Evolutionary conservation across 352 stramenopile species (phyloP), one percentile per base, ranked within the genome.

Genomic region (Globisporangium splendens): DNA sequence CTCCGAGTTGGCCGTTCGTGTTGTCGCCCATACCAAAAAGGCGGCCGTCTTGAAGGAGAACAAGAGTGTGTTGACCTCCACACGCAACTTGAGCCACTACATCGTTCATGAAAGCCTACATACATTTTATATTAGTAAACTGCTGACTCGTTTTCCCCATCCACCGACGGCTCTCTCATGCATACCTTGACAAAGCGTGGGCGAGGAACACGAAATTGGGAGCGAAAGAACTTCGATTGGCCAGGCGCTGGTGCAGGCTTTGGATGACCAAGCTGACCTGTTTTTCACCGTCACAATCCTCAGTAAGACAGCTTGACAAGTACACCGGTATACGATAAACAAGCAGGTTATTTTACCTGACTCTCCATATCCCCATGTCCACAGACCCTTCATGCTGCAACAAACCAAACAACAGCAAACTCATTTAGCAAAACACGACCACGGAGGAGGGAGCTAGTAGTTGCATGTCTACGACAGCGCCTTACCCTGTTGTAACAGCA

Each of bases 211-310:
- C 83, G 83, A 46, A 91, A 93, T 58, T 89, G 82, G 14, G 73
- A 82, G 47, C 83, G 79, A 51, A 93, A 93, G 50, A 93, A 93
- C 52, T 86, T 88, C 5, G 83, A 93, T 41, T 90, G 79, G 7
- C 71, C 76, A 1, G 79, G 41, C 54, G 63, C 61, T 10, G 69
- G 62, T 8, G 63, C 48, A 17, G 83, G 81, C 65, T 88, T 88
- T 3, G 70, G 70, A 43, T 90, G 80, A 24, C 83, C 83, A 2
- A 93, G 48, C 70, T 93, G 83, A 56, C 79, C 76, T 83, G 33
- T 15, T 2, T 20, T 62, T 20, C 51, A 47, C 5, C 14, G 4
- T 12, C 22, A 59, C 12, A 56, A 3, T 11, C 8, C 10, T 43
- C 38, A 43, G 38, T 17, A 43, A 43, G 24, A 31, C 24, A 2